Conservation (phyloP, 257 asterid genomes). For the Nicotiana tabacum region DNA sequence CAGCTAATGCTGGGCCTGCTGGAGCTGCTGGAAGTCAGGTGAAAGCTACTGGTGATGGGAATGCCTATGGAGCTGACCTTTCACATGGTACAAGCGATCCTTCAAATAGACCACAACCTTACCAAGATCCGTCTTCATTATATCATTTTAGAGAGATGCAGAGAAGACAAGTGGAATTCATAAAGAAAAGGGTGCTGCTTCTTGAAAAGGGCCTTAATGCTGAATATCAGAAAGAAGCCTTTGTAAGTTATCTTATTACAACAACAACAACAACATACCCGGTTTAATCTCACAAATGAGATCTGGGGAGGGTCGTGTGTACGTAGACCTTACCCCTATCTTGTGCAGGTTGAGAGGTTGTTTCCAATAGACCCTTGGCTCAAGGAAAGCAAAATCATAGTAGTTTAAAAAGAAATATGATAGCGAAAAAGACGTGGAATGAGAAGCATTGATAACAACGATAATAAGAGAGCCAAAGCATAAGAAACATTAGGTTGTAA, state of each 20-base stretch:
- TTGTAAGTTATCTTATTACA: constrained; percentile 46
- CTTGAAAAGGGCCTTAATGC: constrained; percentile 76
- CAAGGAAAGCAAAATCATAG: no score
- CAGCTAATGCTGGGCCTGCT: constrained; percentile 35
- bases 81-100: constrained; percentile 52
- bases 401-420: no score
- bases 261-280: no score
- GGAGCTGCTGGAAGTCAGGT: constrained; percentile 45
- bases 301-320: no score
- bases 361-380: no score
- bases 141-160: constrained; percentile 87
- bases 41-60: constrained; percentile 37
- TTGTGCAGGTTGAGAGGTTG: no score
- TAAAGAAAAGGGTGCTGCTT: constrained; percentile 90
- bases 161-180: constrained; percentile 81
- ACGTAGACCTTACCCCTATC: no score
- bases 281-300: no score
- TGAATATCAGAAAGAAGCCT: constrained; percentile 58
- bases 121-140: constrained; percentile 54
- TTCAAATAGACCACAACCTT: constrained; percentile 43
- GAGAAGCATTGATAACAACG: no score
- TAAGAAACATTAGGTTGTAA: no score
- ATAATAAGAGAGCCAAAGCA: no score
- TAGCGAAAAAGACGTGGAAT: no score
- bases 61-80: constrained; percentile 41